These are phyloP conservation scores for Carallia pectinifolia DNA, from an alignment of 345 rosid genomes.

Conservation along the genomic window DNA sequence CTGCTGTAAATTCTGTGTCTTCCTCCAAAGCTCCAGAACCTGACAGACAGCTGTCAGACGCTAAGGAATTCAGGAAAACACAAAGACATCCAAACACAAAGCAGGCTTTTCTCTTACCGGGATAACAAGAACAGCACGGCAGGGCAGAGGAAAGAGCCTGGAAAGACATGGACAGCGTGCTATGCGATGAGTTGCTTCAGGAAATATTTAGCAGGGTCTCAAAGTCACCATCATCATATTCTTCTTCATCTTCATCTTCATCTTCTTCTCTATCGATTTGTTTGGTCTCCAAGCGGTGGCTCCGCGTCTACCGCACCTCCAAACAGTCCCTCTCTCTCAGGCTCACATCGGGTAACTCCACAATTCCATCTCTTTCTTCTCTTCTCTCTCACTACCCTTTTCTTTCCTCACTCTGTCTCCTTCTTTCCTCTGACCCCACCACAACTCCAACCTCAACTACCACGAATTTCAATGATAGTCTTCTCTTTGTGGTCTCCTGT, in stretches of 20 bases:
- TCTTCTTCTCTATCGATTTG: constrained; percentile 39
- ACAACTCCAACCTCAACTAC: neutral
- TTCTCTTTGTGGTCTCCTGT: constrained; percentile 44
- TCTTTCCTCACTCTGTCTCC: constrained; percentile 56
- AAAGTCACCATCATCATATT: too few relatives aligned
- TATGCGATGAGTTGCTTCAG: constrained; percentile 74
- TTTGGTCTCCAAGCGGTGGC: constrained; percentile 92
- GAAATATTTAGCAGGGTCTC: constrained; percentile 59
- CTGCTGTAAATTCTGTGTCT: neutral
- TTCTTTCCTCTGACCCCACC: constrained; percentile 27
- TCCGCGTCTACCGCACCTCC: constrained; percentile 65
- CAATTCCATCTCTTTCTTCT: constrained; percentile 45
- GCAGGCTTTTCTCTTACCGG: too few relatives aligned
- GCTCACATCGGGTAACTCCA: constrained; percentile 30
- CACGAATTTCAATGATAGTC: constrained; percentile 26
- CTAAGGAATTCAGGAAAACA: too few relatives aligned
- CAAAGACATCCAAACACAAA: too few relatives aligned
- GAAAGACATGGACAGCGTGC: constrained; percentile 56
- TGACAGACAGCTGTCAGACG: neutral
- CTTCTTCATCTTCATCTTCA: constrained; percentile 15
- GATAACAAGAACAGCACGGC: too few relatives aligned
- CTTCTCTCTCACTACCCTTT: constrained; percentile 54
- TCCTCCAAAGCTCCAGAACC: neutral
- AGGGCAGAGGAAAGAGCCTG: too few relatives aligned
- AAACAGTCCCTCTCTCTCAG: constrained; percentile 66